phyloP scores from a whole-genome alignment of 1,139 yeast genomes.

The Hansenula anomala region DNA sequence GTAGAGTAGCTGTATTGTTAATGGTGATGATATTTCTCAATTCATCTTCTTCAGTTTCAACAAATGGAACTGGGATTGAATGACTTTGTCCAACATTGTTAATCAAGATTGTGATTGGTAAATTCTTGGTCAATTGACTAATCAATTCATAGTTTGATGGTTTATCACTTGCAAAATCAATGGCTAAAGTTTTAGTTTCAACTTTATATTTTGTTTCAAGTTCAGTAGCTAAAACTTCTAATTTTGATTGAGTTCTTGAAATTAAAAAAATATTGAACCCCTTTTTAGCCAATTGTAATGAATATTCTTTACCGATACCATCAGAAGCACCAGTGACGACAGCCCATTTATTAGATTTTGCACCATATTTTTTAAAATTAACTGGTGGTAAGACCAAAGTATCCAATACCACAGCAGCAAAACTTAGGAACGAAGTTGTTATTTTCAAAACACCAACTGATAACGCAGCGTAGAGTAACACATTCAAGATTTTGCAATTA shows the following conservation, averaged over 20 bases:
- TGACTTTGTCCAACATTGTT: constrained; percentile 96
- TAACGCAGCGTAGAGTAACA: constrained; percentile 31
- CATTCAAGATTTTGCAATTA: constrained; percentile 18
- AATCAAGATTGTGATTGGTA: constrained; percentile 66
- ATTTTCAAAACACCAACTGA: constrained; percentile 46
- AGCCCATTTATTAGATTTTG: constrained; percentile 61
- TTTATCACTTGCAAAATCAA: constrained; percentile 60
- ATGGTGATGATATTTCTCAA: constrained; percentile 75
- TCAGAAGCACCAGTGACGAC: constrained; percentile 96
- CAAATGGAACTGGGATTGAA: constrained; percentile 89
- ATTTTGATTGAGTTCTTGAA: constrained; percentile 78
- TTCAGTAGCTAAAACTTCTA: constrained; percentile 63
- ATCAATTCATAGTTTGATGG: constrained; percentile 48
- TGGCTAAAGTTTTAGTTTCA: constrained; percentile 61
- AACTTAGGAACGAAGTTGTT: constrained; percentile 39
- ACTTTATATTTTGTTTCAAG: constrained; percentile 57
- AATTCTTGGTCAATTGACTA: constrained; percentile 39
- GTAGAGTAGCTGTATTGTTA: constrained; percentile 80
- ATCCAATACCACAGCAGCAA: constrained; percentile 44
- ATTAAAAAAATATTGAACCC: constrained; percentile 83
- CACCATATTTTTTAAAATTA: constrained; percentile 67
- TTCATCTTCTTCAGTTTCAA: constrained; percentile 72
- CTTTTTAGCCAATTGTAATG: constrained; percentile 75
- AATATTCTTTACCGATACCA: constrained; percentile 93
- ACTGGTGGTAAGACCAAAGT: constrained; percentile 62